Evolutionary conservation across 148 eudicot genomes (phyloP), one percentile per base, ranked within the genome.

Genomic region (Arctostaphylos glauca): DNA sequence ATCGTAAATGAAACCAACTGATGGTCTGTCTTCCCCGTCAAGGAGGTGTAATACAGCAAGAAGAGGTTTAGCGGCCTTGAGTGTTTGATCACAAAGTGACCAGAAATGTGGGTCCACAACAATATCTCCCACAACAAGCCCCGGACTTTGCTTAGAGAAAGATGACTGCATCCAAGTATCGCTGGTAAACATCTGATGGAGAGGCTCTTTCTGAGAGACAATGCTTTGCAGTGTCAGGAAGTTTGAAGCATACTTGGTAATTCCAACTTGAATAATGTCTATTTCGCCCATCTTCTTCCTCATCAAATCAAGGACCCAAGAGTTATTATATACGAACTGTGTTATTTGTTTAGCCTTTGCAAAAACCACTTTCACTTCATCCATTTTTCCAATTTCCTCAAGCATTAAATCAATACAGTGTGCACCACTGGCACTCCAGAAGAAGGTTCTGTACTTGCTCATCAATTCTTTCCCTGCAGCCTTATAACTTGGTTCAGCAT

Each of bases 381-480:
- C 23, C 60, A 86, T 54, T 10, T 76, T 46, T 58, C 60, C 74
- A 74, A 84, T 59, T 48, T 78, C 72, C 49, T 82, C 81, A 0
- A 86, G 84, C 46, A 86, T 86, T 6, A 88, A 47, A 50, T 74
- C 54, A 0, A 88, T 78, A 52, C 88, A 88, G 50, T 84, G 73
- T 31, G 88, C 82, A 18, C 71, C 78, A 70, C 90, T 78, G 9
- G 83, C 52, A 62, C 49, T 81, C 90, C 90, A 88, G 78, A 79
- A 86, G 13, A 88, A 73, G 21, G 81, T 73, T 9, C 48, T 31
- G 56, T 86, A 74, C 78, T 48, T 75, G 0, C 46, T 78, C 73
- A 60, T 62, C n/a, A 88, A 66, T n/a, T 50, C 55, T 31, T 38
- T 64, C n/a, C 80, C 80, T 2, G 86, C 83, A n/a, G 38, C 80